These are phyloP conservation scores for Fusarium zealandicum DNA, from an alignment of 2,329 filamentous ascomycete genomes.

Conservation along the genomic window DNA sequence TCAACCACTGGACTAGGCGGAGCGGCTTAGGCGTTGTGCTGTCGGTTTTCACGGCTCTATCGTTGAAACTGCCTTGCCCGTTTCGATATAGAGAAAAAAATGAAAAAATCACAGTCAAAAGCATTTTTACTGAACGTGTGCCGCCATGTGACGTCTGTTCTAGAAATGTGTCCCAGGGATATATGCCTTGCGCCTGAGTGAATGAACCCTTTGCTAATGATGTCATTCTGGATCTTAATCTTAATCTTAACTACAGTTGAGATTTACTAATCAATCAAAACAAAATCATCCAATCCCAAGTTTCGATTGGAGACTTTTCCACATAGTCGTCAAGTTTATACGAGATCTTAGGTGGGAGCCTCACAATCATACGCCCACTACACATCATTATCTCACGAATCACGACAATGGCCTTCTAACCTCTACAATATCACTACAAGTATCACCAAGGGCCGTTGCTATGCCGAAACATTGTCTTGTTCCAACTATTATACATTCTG, in stretches of 20 bases:
- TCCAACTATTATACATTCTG: slow-evolving; percentile 37
- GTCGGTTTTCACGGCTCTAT: slow-evolving; percentile 34
- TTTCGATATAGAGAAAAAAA: slow-evolving; percentile 38
- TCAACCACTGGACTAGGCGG: slow-evolving; percentile 33
- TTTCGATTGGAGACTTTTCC: too few relatives aligned
- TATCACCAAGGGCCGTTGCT: not conserved
- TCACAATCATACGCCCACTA: too few relatives aligned
- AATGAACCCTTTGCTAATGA: too few relatives aligned
- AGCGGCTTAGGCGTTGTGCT: slow-evolving; percentile 38
- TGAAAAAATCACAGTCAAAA: slow-evolving; percentile 32
- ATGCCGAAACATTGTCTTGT: slow-evolving; percentile 18
- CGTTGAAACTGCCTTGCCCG: slow-evolving; percentile 27
- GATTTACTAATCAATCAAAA: too few relatives aligned
- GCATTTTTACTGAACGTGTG: slow-evolving; percentile 1
- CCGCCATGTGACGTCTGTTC: not conserved
- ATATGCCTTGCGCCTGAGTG: not conserved
- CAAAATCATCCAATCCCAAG: too few relatives aligned
- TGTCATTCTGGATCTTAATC: too few relatives aligned
- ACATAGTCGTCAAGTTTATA: too few relatives aligned
- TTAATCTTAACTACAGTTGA: too few relatives aligned
- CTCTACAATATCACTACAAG: too few relatives aligned
- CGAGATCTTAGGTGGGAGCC: too few relatives aligned
- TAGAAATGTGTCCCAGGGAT: not conserved
- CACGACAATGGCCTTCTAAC: too few relatives aligned
- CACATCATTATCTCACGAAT: too few relatives aligned